Evolutionary conservation across 257 asterid genomes (phyloP).

Genomic region (Salvia splendens): DNA sequence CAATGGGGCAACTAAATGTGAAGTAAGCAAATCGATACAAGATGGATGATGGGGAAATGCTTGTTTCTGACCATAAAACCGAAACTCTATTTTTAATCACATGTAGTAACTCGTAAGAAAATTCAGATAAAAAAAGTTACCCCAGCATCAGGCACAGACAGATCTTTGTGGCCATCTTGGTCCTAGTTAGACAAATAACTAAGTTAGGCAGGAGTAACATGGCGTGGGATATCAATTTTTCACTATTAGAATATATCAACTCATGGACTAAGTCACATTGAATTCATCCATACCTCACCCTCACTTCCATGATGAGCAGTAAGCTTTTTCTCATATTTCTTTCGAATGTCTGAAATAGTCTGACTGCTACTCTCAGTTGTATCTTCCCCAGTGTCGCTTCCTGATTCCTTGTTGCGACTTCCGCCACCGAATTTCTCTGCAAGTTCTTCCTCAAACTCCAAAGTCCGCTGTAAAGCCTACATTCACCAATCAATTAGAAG

Average conservation of each 20-base stretch:
- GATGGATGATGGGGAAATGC: slow-evolving; percentile 17
- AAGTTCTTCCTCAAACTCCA: slow-evolving; percentile 97
- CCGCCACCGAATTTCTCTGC: slow-evolving; percentile 98
- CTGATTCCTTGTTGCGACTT: slow-evolving; percentile 61
- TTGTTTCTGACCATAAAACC: slow-evolving; percentile 14
- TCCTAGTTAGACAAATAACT: slow-evolving; percentile 49
- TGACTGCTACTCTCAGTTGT: slow-evolving; percentile 55
- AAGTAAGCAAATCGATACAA: slow-evolving; percentile 20
- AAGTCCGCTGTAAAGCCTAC: slow-evolving; percentile 91
- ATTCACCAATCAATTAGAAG: slow-evolving; percentile 33
- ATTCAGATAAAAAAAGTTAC: slow-evolving; percentile 45
- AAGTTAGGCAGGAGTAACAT: slow-evolving; percentile 28
- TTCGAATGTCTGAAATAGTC: slow-evolving; percentile 81
- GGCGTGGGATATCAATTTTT: slow-evolving; percentile 25
- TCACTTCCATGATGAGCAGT: slow-evolving; percentile 78
- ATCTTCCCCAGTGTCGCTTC: slow-evolving; percentile 69
- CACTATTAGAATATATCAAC: slow-evolving; percentile 20
- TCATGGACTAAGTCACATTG: slow-evolving; percentile 20
- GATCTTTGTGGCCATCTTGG: slow-evolving; percentile 66
- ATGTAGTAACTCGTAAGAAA: slow-evolving; percentile 19
- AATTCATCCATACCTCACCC: slow-evolving; percentile 58
- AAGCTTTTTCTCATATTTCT: slow-evolving; percentile 93
- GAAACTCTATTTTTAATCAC: background rate
- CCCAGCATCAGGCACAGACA: slow-evolving; percentile 96
- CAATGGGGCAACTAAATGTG: slow-evolving; percentile 16